phyloP scores from a whole-genome alignment of 805 yeast genomes.

The Kuraishia floccosa region DNA sequence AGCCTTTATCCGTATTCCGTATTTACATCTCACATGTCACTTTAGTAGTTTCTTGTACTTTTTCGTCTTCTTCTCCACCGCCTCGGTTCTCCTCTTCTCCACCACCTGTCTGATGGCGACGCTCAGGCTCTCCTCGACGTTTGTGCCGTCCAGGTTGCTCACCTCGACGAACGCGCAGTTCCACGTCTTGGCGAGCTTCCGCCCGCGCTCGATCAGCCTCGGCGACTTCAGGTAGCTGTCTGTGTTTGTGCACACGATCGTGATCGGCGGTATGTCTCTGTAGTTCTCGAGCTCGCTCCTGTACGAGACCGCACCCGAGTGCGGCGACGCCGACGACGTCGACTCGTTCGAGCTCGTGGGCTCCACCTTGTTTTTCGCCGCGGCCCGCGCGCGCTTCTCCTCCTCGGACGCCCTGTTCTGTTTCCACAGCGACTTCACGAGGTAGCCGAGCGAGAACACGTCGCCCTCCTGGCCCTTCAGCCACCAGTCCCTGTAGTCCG shows the following conservation, averaged over 20 bases:
- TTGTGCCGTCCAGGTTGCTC: conserved; percentile 35
- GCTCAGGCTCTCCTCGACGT: conserved; percentile 46
- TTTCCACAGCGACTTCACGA: conserved; percentile 49
- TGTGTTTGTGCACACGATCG: conserved; percentile 55
- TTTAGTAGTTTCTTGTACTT: background rate
- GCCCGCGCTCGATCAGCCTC: conserved; percentile 44
- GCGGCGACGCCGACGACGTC: background rate
- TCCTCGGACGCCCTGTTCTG: conserved; percentile 10
- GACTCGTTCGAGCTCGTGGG: background rate
- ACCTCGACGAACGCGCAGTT: conserved; percentile 51
- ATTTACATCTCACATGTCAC: background rate
- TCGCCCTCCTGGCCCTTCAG: conserved; percentile 59
- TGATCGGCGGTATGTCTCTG: conserved; percentile 42
- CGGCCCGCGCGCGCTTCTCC: conserved; percentile 1
- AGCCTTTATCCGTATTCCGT: background rate
- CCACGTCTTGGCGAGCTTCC: conserved; percentile 47
- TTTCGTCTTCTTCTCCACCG: background rate
- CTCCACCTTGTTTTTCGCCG: background rate
- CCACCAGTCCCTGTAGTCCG: conserved; percentile 44
- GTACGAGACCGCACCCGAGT: background rate
- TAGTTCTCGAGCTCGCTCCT: conserved; percentile 1
- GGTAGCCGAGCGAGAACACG: conserved; percentile 45
- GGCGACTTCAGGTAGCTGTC: conserved; percentile 52
- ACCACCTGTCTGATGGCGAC: conserved; percentile 48
- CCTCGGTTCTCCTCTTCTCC: conserved; percentile 18